Conservation (phyloP, 2,329 filamentous ascomycete genomes). For the Fusarium metavorans region DNA sequence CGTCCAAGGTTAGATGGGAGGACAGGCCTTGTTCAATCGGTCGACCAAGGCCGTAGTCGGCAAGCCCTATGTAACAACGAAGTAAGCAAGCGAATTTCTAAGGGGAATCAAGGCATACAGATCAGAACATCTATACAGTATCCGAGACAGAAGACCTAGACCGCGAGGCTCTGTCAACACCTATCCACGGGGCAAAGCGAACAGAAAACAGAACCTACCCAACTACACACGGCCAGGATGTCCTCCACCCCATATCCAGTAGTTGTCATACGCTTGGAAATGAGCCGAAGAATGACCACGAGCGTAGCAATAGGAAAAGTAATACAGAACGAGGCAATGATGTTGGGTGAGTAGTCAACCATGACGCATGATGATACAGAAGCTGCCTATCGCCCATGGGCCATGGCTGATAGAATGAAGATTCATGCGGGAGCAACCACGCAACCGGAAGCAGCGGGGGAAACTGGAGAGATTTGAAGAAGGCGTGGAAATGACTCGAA, state of each 20-base stretch:
- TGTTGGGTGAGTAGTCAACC: conserved; percentile 29
- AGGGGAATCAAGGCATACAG: neutral
- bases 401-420: neutral
- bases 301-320: conserved; percentile 32
- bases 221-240: conserved; percentile 32
- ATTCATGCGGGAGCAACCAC: neutral
- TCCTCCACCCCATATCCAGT: conserved; percentile 36
- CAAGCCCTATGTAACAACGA: neutral
- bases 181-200: neutral
- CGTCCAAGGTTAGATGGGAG: conserved; percentile 4
- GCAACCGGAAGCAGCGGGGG: neutral
- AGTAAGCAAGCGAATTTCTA: neutral
- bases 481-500: neutral
- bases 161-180: neutral
- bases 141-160: neutral
- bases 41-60: conserved; percentile 17
- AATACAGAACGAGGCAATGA: conserved; percentile 30
- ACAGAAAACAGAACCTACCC: conserved; percentile 15
- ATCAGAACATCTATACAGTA: neutral
- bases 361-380: conserved; percentile 4
- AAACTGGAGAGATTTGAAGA: neutral
- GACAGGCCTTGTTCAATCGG: conserved; percentile 20
- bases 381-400: neutral
- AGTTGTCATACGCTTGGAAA: conserved; percentile 31
- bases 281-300: conserved; percentile 28